Evolutionary conservation across 495 filamentous ascomycete genomes (phyloP).

Genomic region (Aspergillus nidulans): DNA sequence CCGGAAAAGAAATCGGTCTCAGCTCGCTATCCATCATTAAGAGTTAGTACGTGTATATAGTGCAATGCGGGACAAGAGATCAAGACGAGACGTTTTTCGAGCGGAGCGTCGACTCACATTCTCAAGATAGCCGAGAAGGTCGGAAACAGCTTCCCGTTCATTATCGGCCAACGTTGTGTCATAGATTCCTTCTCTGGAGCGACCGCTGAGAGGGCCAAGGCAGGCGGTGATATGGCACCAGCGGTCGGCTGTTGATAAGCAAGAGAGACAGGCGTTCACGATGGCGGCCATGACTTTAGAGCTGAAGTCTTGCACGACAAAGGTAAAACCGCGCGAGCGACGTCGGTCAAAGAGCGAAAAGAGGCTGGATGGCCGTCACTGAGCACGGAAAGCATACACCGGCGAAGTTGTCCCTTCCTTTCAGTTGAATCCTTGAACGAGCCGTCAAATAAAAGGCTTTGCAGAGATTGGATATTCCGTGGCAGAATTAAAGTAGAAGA

Average conservation of each 20-base stretch:
- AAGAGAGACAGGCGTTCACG: constrained; percentile 39
- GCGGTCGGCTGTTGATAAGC: constrained; percentile 41
- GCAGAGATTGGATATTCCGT: neutral
- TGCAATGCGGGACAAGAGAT: neutral
- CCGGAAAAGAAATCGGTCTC: constrained; percentile 98
- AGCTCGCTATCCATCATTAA: constrained; percentile 56
- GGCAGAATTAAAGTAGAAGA: neutral
- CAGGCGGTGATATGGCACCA: constrained; percentile 48
- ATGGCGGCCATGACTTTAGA: constrained; percentile 40
- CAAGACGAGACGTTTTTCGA: neutral
- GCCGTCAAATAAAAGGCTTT: neutral
- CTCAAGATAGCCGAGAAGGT: constrained; percentile 91
- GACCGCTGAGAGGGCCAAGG: constrained; percentile 54
- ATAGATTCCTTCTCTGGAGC: constrained; percentile 88
- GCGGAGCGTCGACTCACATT: constrained; percentile 58
- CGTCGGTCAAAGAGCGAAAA: constrained; percentile 13
- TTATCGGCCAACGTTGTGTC: constrained; percentile 94
- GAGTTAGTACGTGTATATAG: constrained; percentile 10
- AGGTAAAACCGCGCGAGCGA: constrained; percentile 25
- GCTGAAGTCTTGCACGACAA: constrained; percentile 30
- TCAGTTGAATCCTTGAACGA: neutral
- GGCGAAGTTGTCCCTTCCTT: neutral
- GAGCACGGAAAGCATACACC: constrained; percentile 1
- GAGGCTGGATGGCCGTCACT: constrained; percentile 10
- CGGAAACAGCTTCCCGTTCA: constrained; percentile 94